Conservation (phyloP, 2,329 filamentous ascomycete species). For the Sarocladium strictum region DNA sequence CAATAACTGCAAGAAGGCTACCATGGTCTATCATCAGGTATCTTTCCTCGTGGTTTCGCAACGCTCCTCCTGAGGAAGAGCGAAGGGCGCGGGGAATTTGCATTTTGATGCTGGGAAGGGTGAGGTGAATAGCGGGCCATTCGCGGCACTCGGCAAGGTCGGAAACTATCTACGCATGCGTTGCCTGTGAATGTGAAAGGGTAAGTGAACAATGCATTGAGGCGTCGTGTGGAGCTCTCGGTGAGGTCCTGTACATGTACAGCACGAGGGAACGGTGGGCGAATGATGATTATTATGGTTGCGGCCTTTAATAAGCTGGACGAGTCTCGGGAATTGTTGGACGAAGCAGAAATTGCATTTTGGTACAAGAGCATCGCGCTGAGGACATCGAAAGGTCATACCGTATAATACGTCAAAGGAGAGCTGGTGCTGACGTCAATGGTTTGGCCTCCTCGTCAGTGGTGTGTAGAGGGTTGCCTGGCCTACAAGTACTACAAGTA, state of each 20-base stretch:
- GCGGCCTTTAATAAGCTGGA: neutral
- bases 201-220: no score
- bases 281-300: neutral
- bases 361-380: neutral
- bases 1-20: neutral
- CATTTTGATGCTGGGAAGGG: neutral
- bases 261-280: no score
- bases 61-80: neutral
- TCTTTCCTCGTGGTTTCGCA: neutral
- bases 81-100: neutral
- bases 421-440: neutral
- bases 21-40: neutral
- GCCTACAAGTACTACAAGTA: no score
- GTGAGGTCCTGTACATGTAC: no score
- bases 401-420: no score
- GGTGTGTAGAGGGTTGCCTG: no score
- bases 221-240: no score
- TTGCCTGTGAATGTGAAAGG: no score
- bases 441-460: no score
- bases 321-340: no score
- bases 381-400: neutral
- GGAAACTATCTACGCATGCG: neutral
- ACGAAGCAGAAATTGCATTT: no score
- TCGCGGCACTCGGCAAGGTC: neutral
- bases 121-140: slow-evolving; percentile 4